Conservation (phyloP, 805 yeast species). For the Scheffersomyces spartinae region DNA sequence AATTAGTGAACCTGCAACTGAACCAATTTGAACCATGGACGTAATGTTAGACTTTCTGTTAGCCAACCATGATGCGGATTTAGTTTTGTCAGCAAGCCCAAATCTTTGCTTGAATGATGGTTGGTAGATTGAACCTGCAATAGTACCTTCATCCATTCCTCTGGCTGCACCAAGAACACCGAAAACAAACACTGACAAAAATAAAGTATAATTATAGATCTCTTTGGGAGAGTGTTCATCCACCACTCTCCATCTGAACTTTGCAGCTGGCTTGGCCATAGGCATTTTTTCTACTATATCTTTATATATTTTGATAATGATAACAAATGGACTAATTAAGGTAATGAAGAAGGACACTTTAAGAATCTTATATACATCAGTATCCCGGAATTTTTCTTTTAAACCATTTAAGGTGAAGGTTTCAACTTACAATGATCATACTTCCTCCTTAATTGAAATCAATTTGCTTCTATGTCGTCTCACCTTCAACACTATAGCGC, state of each 20-base stretch:
- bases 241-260: slow-evolving; percentile 13
- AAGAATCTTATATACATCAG: too few relatives aligned
- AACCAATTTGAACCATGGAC: slow-evolving; percentile 48
- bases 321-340: too few relatives aligned
- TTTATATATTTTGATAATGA: too few relatives aligned
- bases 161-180: slow-evolving; percentile 47
- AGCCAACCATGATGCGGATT: slow-evolving; percentile 26
- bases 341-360: too few relatives aligned
- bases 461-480: too few relatives aligned
- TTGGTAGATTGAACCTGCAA: slow-evolving; percentile 35
- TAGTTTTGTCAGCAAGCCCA: slow-evolving; percentile 30
- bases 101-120: slow-evolving; percentile 28
- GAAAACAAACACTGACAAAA: slow-evolving; percentile 34
- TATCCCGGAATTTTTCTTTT: too few relatives aligned
- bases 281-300: too few relatives aligned
- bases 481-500: too few relatives aligned
- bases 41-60: slow-evolving; percentile 40
- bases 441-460: too few relatives aligned
- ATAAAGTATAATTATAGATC: slow-evolving; percentile 36
- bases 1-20: slow-evolving; percentile 40
- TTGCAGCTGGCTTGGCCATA: too few relatives aligned
- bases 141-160: slow-evolving; percentile 47
- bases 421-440: too few relatives aligned
- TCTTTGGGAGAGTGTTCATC: slow-evolving; percentile 30
- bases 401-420: too few relatives aligned